Evolutionary conservation across 441 rosid genomes (phyloP).

Genomic region (Erysimum pusillum): DNA sequence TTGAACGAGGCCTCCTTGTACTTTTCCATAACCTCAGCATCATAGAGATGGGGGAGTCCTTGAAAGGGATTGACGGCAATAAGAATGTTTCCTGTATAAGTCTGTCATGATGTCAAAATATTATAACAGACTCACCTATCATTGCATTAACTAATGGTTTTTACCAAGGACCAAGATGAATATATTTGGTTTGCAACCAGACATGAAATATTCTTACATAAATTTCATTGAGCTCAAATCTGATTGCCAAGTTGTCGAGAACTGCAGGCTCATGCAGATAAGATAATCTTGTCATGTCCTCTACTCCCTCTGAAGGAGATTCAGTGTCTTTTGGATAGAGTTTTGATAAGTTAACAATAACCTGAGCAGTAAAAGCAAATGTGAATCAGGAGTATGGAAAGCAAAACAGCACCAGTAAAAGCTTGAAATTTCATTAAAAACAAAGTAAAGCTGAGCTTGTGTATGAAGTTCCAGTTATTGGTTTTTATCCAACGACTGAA

Average conservation of each 20-base stretch:
- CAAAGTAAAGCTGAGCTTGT: background rate
- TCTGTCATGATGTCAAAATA: constrained; percentile 73
- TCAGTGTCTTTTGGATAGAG: constrained; percentile 74
- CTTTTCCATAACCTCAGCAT: constrained; percentile 61
- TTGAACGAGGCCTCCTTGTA: constrained; percentile 70
- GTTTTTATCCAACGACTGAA: constrained; percentile 17
- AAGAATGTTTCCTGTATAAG: constrained; percentile 89
- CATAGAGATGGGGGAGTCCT: constrained; percentile 69
- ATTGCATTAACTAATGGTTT: constrained; percentile 47
- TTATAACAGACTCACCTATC: constrained; percentile 52
- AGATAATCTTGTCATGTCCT: constrained; percentile 88
- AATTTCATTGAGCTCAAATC: constrained; percentile 73
- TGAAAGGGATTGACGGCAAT: constrained; percentile 95
- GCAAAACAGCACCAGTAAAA: constrained; percentile 15
- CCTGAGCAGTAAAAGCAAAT: constrained; percentile 52
- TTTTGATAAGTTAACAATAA: constrained; percentile 61
- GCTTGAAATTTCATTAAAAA: constrained; percentile 6
- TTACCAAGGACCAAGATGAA: constrained; percentile 42
- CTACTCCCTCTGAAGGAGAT: constrained; percentile 75
- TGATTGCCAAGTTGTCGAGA: constrained; percentile 70
- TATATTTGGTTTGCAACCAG: constrained; percentile 37
- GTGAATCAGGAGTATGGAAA: constrained; percentile 5
- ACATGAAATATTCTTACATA: constrained; percentile 68
- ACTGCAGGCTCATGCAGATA: constrained; percentile 92
- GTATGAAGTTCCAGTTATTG: background rate